These are phyloP conservation scores for Penium margaritaceum DNA, from an alignment of 139 green algal genomes.

Conservation along the genomic window DNA sequence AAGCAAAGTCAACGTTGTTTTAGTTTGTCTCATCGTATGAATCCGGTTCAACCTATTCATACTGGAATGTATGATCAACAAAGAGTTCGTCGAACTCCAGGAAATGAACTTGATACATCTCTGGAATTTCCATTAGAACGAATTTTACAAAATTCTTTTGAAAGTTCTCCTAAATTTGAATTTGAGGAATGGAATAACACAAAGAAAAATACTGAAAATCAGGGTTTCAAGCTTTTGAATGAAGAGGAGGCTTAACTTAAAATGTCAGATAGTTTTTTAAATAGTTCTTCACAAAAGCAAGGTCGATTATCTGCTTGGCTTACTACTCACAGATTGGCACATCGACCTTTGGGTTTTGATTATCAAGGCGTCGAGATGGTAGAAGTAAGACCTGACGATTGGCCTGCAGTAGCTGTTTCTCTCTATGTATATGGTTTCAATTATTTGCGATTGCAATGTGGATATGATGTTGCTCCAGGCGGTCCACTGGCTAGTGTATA, in stretches of 20 bases:
- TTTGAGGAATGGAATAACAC: background rate
- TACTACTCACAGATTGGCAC: slow-evolving; percentile 12
- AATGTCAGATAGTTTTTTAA: slow-evolving; percentile 13
- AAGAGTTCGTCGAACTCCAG: background rate
- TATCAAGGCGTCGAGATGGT: slow-evolving; percentile 31
- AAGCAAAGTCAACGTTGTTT: slow-evolving; percentile 1
- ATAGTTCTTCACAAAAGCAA: slow-evolving; percentile 11
- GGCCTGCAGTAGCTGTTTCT: slow-evolving; percentile 22
- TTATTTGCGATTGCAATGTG: slow-evolving; percentile 38
- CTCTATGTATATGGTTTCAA: slow-evolving; percentile 32
- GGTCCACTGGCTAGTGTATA: slow-evolving; percentile 16
- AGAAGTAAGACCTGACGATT: slow-evolving; percentile 27
- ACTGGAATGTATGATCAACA: slow-evolving; percentile 20
- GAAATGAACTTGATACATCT: slow-evolving; percentile 1
- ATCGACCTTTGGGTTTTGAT: slow-evolving; percentile 18
- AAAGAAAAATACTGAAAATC: slow-evolving; percentile 5
- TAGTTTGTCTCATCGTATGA: background rate
- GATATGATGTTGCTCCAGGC: slow-evolving; percentile 29
- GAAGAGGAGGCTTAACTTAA: slow-evolving; percentile 15
- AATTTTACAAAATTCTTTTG: slow-evolving; percentile 17
- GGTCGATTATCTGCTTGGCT: slow-evolving; percentile 19
- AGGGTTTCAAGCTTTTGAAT: slow-evolving; percentile 1
- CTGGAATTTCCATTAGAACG: slow-evolving; percentile 18
- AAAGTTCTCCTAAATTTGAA: slow-evolving; percentile 8
- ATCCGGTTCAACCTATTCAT: slow-evolving; percentile 14